phyloP scores from a whole-genome alignment of 345 rosid genomes.

The Eucalyptus melliodora region DNA sequence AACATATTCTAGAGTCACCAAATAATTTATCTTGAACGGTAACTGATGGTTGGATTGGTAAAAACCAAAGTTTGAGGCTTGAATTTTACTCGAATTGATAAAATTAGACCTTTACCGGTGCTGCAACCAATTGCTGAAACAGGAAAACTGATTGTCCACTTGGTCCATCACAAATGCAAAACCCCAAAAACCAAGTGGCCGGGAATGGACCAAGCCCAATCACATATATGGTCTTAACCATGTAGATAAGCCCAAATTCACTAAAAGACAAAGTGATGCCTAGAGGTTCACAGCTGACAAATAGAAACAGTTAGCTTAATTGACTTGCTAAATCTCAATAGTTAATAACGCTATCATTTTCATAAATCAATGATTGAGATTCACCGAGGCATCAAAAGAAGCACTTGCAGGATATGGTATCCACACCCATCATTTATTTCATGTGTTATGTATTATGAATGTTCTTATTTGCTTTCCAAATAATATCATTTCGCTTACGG shows the following conservation, averaged over 20 bases:
- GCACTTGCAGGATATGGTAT: background rate
- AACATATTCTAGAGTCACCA: background rate
- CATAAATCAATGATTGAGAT: background rate
- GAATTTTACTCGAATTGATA: background rate
- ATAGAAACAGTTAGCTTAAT: background rate
- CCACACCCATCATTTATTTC: background rate
- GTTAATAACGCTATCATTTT: background rate
- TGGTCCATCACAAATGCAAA: background rate
- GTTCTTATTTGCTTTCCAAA: background rate
- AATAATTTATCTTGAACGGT: background rate
- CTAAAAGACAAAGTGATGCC: background rate
- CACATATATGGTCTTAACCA: background rate
- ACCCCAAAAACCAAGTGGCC: background rate
- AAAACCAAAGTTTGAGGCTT: background rate
- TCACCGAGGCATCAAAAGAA: background rate
- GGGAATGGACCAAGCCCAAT: background rate
- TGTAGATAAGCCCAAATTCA: background rate
- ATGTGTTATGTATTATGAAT: background rate
- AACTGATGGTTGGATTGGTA: background rate
- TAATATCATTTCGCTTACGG: background rate
- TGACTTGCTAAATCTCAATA: background rate
- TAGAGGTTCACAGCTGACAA: background rate
- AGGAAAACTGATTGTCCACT: background rate
- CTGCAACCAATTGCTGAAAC: background rate
- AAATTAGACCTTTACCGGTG: background rate